A percentile compares a stretch with the other conserved stretches of the same genome.
phyloP scores from a whole-genome alignment of 202 grass and related monocot species.

The Hordeum pubiflorum region DNA sequence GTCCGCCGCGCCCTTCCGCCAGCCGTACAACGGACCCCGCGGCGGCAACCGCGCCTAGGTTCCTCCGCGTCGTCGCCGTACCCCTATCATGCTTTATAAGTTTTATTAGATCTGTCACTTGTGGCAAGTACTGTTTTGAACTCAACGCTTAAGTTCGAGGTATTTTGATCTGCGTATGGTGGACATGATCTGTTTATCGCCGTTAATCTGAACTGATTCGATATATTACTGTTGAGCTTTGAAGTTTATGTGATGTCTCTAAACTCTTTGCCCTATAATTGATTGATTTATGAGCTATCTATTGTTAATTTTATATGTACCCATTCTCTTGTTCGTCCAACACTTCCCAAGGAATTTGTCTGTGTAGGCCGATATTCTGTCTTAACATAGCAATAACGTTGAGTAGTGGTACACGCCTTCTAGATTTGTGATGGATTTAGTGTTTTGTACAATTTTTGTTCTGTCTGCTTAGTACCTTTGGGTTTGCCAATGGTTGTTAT shows the following conservation, averaged over 20 bases:
- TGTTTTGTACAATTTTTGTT: too few relatives aligned
- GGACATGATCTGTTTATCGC: slow-evolving; percentile 7
- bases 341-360: too few relatives aligned
- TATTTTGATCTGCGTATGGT: slow-evolving; percentile 2
- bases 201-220: slow-evolving; percentile 1
- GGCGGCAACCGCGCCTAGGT: slow-evolving; percentile 21
- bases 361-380: too few relatives aligned
- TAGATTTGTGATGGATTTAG: too few relatives aligned
- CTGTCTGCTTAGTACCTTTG: too few relatives aligned
- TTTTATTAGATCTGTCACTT: slow-evolving; percentile 7
- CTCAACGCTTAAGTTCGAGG: not conserved
- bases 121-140: slow-evolving; percentile 17
- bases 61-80: not conserved
- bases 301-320: too few relatives aligned
- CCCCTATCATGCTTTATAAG: not conserved
- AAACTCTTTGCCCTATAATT: not conserved
- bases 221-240: not conserved
- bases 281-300: not conserved
- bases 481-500: too few relatives aligned
- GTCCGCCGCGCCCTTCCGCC: slow-evolving; percentile 14
- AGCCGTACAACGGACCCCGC: slow-evolving; percentile 16
- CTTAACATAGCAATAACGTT: too few relatives aligned
- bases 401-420: too few relatives aligned
- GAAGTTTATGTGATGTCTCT: not conserved
- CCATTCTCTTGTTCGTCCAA: too few relatives aligned